Percentiles rank a stretch among this genome's conserved stretches.
Conservation (phyloP, 768 basidiomycete genomes). For the Xerocomellus amylosporus region DNA sequence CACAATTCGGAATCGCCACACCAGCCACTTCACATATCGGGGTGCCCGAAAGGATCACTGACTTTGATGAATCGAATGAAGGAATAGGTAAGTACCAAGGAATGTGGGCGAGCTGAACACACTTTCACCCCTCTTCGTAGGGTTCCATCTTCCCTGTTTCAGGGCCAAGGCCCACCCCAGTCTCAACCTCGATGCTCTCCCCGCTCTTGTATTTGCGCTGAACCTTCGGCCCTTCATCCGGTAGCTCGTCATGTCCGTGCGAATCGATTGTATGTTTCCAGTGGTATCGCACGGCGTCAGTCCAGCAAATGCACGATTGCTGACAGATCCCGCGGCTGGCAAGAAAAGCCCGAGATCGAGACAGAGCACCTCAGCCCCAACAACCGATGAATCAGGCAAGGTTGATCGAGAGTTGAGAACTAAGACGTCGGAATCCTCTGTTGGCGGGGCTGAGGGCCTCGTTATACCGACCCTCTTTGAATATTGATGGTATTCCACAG, state of each 20-base stretch:
- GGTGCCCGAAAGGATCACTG: slow-evolving; percentile 7
- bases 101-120: neutral
- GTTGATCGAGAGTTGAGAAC: slow-evolving; percentile 21
- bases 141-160: slow-evolving; percentile 11
- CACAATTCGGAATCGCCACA: no score
- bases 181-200: slow-evolving; percentile 16
- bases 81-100: neutral
- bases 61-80: neutral
- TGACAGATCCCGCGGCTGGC: neutral
- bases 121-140: slow-evolving; percentile 26
- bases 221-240: slow-evolving; percentile 15
- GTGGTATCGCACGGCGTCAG: slow-evolving; percentile 8
- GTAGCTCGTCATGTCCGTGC: slow-evolving; percentile 5
- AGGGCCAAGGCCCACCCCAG: slow-evolving; percentile 10
- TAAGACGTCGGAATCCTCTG: slow-evolving; percentile 19
- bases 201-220: neutral
- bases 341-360: slow-evolving; percentile 20
- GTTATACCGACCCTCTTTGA: slow-evolving; percentile 12
- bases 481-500: neutral
- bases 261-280: slow-evolving; percentile 20
- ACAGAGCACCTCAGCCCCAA: slow-evolving; percentile 8
- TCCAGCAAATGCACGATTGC: slow-evolving; percentile 15
- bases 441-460: slow-evolving; percentile 8
- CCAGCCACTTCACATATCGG: no score
- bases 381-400: neutral